phyloP scores from a whole-genome alignment of 2,329 filamentous ascomycete genomes.

The Talaromyces marneffei region DNA sequence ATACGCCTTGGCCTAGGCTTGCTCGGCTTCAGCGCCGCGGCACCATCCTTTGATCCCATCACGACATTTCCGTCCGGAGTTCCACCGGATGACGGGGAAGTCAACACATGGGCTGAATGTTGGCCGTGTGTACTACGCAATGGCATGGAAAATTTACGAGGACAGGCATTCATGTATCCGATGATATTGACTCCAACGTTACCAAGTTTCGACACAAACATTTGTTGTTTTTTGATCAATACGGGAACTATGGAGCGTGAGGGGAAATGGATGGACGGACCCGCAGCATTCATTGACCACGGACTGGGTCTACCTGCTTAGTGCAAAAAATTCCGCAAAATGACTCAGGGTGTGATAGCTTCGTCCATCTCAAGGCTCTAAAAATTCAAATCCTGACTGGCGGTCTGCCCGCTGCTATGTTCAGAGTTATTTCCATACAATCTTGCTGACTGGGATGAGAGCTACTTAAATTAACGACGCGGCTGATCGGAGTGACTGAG shows the following conservation, averaged over 20 bases:
- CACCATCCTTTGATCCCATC: not conserved
- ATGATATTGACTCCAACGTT: not conserved
- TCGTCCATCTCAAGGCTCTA: not conserved
- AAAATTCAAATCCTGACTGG: not conserved
- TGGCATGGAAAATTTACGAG: not conserved
- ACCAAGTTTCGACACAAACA: not conserved
- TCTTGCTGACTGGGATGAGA: not conserved
- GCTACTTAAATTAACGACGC: not conserved
- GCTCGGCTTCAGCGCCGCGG: not conserved
- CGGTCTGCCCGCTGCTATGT: not conserved
- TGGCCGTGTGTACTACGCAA: not conserved
- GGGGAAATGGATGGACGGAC: constrained; percentile 4
- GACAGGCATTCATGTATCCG: not conserved
- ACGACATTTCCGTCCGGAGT: not conserved
- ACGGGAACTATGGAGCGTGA: not conserved
- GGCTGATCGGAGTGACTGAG: not conserved
- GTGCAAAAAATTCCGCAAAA: constrained; percentile 8
- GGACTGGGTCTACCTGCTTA: not conserved
- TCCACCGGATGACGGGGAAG: not conserved
- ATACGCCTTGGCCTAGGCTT: not conserved
- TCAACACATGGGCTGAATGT: not conserved
- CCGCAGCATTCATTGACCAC: not conserved
- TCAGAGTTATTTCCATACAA: not conserved
- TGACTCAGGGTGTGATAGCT: constrained; percentile 3
- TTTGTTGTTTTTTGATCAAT: not conserved